These are phyloP conservation scores for Sporothrix protearum DNA, from an alignment of 2,329 filamentous ascomycete genomes.

Conservation along the genomic window DNA sequence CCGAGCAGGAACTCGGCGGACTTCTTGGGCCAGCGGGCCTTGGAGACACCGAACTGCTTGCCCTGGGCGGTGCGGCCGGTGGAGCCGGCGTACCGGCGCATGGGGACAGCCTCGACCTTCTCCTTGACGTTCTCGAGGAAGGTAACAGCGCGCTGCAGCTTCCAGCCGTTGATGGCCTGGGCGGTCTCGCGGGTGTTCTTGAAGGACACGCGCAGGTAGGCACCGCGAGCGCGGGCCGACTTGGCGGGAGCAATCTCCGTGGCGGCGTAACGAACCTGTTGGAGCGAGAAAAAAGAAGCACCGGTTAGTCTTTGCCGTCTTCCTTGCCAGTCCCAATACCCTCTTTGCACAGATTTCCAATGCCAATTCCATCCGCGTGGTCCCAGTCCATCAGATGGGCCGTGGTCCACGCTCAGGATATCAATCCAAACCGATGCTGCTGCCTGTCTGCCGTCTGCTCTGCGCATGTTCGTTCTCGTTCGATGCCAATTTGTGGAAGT, in stretches of 20 bases:
- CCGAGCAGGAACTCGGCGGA: constrained; percentile 96
- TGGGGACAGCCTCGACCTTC: constrained; percentile 96
- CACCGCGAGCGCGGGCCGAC: constrained; percentile 96
- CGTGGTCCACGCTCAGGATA: background rate
- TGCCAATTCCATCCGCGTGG: background rate
- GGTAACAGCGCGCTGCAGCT: constrained; percentile 86
- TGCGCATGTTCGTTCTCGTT: background rate
- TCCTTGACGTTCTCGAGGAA: constrained; percentile 98
- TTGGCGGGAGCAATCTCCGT: constrained; percentile 82
- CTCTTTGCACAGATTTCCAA: background rate
- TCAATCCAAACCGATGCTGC: background rate
- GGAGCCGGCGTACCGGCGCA: constrained; percentile 95
- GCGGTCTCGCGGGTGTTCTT: constrained; percentile 99
- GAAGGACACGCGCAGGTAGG: constrained; percentile 98
- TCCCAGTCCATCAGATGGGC: background rate
- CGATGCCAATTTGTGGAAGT: background rate
- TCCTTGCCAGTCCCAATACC: background rate
- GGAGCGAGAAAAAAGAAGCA: constrained; percentile 21
- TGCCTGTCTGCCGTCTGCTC: background rate
- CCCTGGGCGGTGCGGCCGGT: constrained; percentile 96
- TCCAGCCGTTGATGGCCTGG: constrained; percentile 99
- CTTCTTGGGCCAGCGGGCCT: constrained; percentile 99
- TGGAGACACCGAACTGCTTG: constrained; percentile 98
- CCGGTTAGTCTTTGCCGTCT: constrained; percentile 22
- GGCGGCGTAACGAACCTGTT: constrained; percentile 94